Base-by-base conservation (phyloP, 345 rosid species). In the Rhodamnia argentea region DNA sequence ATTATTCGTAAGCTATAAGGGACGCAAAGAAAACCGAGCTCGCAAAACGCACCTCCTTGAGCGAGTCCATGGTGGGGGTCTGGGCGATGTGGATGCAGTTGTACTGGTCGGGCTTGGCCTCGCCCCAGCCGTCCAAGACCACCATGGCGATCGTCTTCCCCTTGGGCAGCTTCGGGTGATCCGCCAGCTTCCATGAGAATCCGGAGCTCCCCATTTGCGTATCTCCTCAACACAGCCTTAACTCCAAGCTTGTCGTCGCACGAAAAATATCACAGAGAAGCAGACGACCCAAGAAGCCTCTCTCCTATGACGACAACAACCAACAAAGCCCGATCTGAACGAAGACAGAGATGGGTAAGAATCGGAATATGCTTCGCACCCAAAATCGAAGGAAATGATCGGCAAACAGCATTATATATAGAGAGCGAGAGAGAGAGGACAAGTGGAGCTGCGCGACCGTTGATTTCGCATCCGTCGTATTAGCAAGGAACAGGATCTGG, bases 91-190 rank as follows among this genome's bases (percentile, higher is more conserved):
- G 98, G 92, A 97, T 97, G 64, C 99, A 96, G 86, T 97, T 97
- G 84, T 90, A 97, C 83, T 91, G 88, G 91, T 97, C 98, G 51
- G 98, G 95, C 75, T 88, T 93, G 83, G 93, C 92, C 92, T 97
- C 99, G 12, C 98, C 99, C 99, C 99, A 97, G 0, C 99, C 99
- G 90, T 97, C 99, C 88, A 96, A 90, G 51, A 97, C 98, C n/a
- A 97, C 90, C 86, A 96, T 27, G 51, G 95, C 99, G 10, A 97
- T 54, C 52, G 92, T 88, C 91, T 95, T 97, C 54, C 95, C 96
- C 90, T 94, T 96, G 2, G 96, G 95, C 13, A 97, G 93, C 90
- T 89, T 92, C 14, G 94, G 95, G 86, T 97, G 99, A 89, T 96
- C 97, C 86, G 91, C 94, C 93, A 96, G 88, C 82, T 93, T 92